Evolutionary conservation across 352 stramenopile species (phyloP).

Genomic region (Phytophthora citrophthora): DNA sequence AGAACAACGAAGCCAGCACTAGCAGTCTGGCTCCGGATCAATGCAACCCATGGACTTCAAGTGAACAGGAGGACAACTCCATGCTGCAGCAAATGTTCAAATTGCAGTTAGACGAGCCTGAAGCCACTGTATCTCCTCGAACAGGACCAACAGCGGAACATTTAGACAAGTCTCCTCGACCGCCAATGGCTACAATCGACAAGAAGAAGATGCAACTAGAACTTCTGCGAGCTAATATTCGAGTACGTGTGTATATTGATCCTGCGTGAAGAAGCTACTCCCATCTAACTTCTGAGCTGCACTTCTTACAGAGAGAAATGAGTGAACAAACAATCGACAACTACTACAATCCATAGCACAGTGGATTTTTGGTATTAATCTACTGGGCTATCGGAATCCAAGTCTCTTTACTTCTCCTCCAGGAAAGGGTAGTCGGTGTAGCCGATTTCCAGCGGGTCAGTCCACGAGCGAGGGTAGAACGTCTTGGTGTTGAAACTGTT

Average conservation of each 20-base stretch:
- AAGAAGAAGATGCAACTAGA: slow-evolving; percentile 62
- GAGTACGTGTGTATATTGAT: slow-evolving; percentile 30
- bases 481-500: no score
- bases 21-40: slow-evolving; percentile 26
- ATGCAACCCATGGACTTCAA: slow-evolving; percentile 28
- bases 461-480: no score
- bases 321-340: slow-evolving; percentile 14
- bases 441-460: no score
- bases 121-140: slow-evolving; percentile 11
- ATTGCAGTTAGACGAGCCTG: slow-evolving; percentile 14
- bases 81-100: slow-evolving; percentile 1
- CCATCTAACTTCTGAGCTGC: no score
- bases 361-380: no score
- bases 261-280: no score
- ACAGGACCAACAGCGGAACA: slow-evolving; percentile 12
- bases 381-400: no score
- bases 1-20: slow-evolving; percentile 25
- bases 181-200: slow-evolving; percentile 36
- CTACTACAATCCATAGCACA: neutral
- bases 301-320: slow-evolving; percentile 30
- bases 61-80: slow-evolving; percentile 6
- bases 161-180: slow-evolving; percentile 5
- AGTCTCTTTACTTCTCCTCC: no score
- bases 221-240: slow-evolving; percentile 47
- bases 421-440: no score